Percentiles rank a stretch among this genome's conserved stretches.
phyloP scores from a whole-genome alignment of 129 eudicot species.

The Arctium minus region DNA sequence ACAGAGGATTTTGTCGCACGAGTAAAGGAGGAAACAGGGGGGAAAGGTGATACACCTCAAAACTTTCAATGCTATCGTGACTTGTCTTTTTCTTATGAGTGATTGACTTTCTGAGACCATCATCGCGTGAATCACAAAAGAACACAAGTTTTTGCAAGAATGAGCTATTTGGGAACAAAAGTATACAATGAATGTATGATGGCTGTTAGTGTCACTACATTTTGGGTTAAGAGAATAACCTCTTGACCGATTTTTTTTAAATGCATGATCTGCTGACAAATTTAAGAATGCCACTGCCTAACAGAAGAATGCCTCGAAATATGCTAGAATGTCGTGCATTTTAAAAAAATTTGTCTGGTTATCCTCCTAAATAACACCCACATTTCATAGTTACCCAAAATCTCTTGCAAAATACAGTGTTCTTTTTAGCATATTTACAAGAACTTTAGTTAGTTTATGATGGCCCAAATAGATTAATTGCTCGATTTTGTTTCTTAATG shows the following conservation, averaged over 20 bases:
- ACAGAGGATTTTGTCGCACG: constrained; percentile 96
- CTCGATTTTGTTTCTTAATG: neutral
- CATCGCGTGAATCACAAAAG: neutral
- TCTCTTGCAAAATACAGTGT: neutral
- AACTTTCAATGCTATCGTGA: neutral
- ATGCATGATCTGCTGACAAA: too few species aligned
- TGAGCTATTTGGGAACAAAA: neutral
- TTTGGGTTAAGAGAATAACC: too few species aligned
- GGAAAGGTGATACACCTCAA: constrained; percentile 53
- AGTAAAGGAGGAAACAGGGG: constrained; percentile 93
- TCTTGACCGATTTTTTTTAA: too few species aligned
- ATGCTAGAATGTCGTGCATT: too few species aligned
- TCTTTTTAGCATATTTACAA: neutral
- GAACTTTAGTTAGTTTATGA: neutral
- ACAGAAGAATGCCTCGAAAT: too few species aligned
- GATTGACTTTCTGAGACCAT: neutral
- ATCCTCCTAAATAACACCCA: neutral
- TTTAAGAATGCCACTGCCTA: too few species aligned
- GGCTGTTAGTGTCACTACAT: neutral
- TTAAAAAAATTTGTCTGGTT: neutral
- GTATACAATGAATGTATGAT: neutral
- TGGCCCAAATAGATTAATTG: neutral
- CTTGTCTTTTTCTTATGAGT: neutral
- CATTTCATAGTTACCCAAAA: neutral
- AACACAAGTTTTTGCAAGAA: neutral